These are phyloP conservation scores for Chlamydomonas applanata DNA, from an alignment of 139 green algal genomes.

Conservation along the genomic window DNA sequence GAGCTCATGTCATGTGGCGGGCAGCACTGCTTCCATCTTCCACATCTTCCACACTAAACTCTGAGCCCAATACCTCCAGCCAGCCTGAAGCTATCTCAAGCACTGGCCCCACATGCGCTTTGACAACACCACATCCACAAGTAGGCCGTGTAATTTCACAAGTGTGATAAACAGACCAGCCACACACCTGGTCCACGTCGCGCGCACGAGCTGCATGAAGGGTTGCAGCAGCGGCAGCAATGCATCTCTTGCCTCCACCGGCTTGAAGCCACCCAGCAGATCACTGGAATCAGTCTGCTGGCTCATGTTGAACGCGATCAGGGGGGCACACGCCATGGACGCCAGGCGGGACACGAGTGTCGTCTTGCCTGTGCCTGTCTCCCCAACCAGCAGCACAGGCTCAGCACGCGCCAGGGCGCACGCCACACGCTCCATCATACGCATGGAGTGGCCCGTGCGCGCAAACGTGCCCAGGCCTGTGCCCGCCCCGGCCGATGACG, in stretches of 20 bases:
- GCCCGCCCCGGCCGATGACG: not conserved
- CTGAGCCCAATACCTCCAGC: too few species aligned
- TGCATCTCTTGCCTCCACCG: constrained; percentile 73
- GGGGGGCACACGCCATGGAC: constrained; percentile 50
- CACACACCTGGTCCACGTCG: constrained; percentile 53
- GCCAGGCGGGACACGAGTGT: constrained; percentile 84
- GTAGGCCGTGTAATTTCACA: too few species aligned
- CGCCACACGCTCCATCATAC: constrained; percentile 88
- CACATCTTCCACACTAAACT: too few species aligned
- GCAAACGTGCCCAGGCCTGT: constrained; percentile 66
- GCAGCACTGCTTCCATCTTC: too few species aligned
- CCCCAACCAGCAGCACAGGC: constrained; percentile 95
- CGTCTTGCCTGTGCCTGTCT: constrained; percentile 98
- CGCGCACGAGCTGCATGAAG: constrained; percentile 67
- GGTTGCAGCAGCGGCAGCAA: constrained; percentile 69
- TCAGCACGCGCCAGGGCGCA: constrained; percentile 63
- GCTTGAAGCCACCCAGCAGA: constrained; percentile 95
- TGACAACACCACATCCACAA: too few species aligned
- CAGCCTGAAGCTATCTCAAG: too few species aligned
- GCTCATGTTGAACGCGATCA: constrained; percentile 96
- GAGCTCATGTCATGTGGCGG: too few species aligned
- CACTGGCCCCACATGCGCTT: too few species aligned
- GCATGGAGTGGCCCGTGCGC: constrained; percentile 76
- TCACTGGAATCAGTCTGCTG: constrained; percentile 95
- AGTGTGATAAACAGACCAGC: too few species aligned